Base-by-base conservation (phyloP, 768 basidiomycete genomes). In the Podaxis mareebaensis region DNA sequence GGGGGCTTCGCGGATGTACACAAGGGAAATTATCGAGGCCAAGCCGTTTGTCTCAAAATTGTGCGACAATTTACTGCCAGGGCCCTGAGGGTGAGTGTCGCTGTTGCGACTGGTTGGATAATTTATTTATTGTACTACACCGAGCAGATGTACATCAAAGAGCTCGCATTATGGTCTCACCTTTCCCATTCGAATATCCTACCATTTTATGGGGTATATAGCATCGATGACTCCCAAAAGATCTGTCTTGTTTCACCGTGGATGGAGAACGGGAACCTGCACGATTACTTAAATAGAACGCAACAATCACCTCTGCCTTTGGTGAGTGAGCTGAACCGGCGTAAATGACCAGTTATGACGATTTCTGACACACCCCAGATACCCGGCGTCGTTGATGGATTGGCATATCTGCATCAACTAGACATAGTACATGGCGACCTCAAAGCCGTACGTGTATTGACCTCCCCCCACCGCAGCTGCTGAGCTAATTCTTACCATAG, bases 121-220 rank as follows among this genome's bases (percentile, higher is more conserved):
- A 13, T n/a, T n/a, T 42, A 12, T 13, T 42, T 42, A 42, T 6
- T n/a, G 40, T 30, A 30, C 40, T 6, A 10, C n/a, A 26, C 1
- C 17, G 30, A 12, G 6, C n/a, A 57, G 55, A 26, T 6, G 13
- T 26, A 11, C 22, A 42, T 42, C 5, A 57, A 57, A 44, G 78
- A 79, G 48, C 74, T 73, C 12, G 65, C 73, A 22, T 39, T 73
- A 42, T 79, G 78, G 76, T 67, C 67, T 5, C 70, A 74, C 61
- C 53, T 78, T 11, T 65, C 60, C 0, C 78, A 79, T 59, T 67
- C 70, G 0, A 78, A 78, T 46, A 72, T 79, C 13, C 61, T 79
- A 30, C 77, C 76, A 1, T 64, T 79, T 24, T 72, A 73, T 66
- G 77, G 77, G 2, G 53, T 76, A 17, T 78, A 68, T 46, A 60